Evolutionary conservation across 345 rosid genomes (phyloP).

Genomic region (Alliaria petiolata): DNA sequence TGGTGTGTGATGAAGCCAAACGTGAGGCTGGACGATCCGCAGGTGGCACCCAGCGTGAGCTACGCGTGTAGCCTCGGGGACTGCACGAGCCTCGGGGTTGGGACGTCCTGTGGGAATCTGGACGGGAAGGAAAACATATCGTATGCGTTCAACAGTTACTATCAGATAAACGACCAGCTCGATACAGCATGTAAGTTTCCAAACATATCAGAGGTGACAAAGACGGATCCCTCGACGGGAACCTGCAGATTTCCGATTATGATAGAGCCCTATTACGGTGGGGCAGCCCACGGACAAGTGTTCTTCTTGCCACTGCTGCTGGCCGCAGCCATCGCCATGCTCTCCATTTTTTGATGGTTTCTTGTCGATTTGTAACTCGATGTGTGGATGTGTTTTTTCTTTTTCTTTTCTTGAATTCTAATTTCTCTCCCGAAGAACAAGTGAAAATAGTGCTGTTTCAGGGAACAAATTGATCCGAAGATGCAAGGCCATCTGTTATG

Average conservation of each 20-base stretch:
- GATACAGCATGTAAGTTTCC: conserved; percentile 79
- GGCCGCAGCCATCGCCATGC: background rate
- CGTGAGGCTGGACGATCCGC: conserved; percentile 61
- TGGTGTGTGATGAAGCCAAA: conserved; percentile 84
- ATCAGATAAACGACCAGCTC: conserved; percentile 68
- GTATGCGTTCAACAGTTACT: conserved; percentile 88
- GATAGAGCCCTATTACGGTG: conserved; percentile 76
- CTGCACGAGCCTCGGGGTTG: conserved; percentile 86
- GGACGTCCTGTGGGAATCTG: conserved; percentile 69
- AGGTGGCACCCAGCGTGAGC: conserved; percentile 62
- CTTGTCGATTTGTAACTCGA: conserved; percentile 19
- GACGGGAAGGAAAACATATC: conserved; percentile 66
- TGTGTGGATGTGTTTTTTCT: conserved; percentile 17
- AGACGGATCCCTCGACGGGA: conserved; percentile 52
- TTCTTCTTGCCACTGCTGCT: conserved; percentile 14
- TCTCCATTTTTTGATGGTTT: conserved; percentile 25
- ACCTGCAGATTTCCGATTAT: conserved; percentile 59
- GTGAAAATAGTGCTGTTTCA: conserved; percentile 14
- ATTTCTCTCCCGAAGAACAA: background rate
- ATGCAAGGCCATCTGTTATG: background rate
- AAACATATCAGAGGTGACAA: conserved; percentile 55
- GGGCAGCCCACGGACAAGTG: conserved; percentile 18
- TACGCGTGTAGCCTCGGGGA: conserved; percentile 78
- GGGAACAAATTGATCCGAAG: background rate
- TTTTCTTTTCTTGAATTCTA: conserved; percentile 1